phyloP scores from a whole-genome alignment of 2,329 filamentous ascomycete species.

The Xylaria sp. region DNA sequence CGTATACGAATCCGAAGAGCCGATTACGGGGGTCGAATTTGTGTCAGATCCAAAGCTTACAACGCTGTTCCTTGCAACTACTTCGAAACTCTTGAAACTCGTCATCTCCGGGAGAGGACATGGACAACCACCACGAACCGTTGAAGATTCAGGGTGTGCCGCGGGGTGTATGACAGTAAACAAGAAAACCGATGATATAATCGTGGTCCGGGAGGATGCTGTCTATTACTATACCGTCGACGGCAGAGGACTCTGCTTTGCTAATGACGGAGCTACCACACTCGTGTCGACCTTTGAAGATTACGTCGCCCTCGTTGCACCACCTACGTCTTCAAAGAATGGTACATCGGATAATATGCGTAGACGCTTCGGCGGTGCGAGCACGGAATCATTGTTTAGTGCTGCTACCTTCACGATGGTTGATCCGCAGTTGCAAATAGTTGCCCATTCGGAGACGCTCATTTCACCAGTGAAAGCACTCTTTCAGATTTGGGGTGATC shows the following conservation, averaged over 20 bases:
- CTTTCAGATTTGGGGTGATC: slow-evolving; percentile 88
- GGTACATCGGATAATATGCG: slow-evolving; percentile 69
- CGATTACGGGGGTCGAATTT: slow-evolving; percentile 90
- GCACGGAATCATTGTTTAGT: slow-evolving; percentile 82
- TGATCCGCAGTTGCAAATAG: slow-evolving; percentile 90
- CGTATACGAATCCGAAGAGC: slow-evolving; percentile 96
- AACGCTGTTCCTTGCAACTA: slow-evolving; percentile 92
- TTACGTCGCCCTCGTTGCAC: slow-evolving; percentile 88
- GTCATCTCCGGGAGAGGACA: slow-evolving; percentile 89
- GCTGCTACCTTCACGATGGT: slow-evolving; percentile 89
- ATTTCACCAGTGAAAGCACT: slow-evolving; percentile 82
- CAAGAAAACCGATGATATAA: slow-evolving; percentile 80
- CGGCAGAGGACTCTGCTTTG: slow-evolving; percentile 86
- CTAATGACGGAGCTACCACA: slow-evolving; percentile 91
- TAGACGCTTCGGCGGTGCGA: slow-evolving; percentile 76
- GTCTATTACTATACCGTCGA: slow-evolving; percentile 92
- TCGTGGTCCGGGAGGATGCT: slow-evolving; percentile 94
- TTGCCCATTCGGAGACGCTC: slow-evolving; percentile 88
- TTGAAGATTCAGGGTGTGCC: slow-evolving; percentile 90
- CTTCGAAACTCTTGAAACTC: slow-evolving; percentile 85
- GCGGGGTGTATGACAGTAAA: slow-evolving; percentile 97
- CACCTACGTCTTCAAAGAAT: slow-evolving; percentile 66
- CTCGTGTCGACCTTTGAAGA: slow-evolving; percentile 82
- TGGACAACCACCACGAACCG: slow-evolving; percentile 84
- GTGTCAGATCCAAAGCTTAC: slow-evolving; percentile 69